Evolutionary conservation across 1,284 basidiomycete genomes (phyloP), one percentile per base, ranked within the genome.

Genomic region (Pseudozyma sp.): DNA sequence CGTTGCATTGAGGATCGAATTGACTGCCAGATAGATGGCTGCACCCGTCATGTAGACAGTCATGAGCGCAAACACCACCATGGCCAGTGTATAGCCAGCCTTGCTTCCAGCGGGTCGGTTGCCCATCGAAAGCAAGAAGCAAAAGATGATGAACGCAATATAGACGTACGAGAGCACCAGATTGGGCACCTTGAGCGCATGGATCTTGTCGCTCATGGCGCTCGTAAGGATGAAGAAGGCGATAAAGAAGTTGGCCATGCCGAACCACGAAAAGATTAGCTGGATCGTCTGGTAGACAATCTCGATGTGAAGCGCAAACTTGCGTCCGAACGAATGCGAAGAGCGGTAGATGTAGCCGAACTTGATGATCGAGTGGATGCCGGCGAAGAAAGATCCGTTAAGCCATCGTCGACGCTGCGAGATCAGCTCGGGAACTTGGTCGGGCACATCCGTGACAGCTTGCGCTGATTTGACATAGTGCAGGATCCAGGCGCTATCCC

Each of bases 401-500:
- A 82, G 69, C 81, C 81, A 83, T 4, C 81, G 73, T 34, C 81
- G 71, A 19, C 81, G 74, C 57, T 82, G 81, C 29, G 71, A 76
- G 60, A 83, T 83, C 43, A 83, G 65, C 43, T 83, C 81, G 16
- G 81, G 77, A 7, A 78, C 74, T 42, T 64, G 67, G 55, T 83
- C 77, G 3, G 81, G 81, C 16, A 82, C 81, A 49, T 82, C 81
- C 31, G 81, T 83, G 6, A 82, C 80, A 7, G 76, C 81, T 48
- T 80, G 79, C 0, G 81, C 81, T 31, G 66, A 74, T 55, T 80
- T 80, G 70, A 83, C 81, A 39, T 83, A 83, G 61, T 78, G 78
- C 60, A 83, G 50, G 49, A 83, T 76, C 81, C 81, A 83, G 13
- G 73, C 72, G 31, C 68, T 66, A 64, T 83, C 78, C 83, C 92